phyloP scores from a whole-genome alignment of 176 grass and related monocot genomes.

The Stipa capillata region DNA sequence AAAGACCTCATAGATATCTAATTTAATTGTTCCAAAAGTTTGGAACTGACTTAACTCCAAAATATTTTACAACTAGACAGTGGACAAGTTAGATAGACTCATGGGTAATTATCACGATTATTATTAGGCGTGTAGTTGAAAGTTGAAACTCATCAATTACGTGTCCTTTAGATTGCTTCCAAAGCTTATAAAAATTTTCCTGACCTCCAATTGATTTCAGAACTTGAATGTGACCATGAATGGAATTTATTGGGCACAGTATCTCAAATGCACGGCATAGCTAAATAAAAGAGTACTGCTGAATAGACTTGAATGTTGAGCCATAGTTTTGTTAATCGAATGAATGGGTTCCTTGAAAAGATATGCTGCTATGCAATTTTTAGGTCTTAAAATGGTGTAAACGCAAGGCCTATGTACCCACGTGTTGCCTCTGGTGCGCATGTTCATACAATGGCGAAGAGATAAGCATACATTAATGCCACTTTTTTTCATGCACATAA shows the following conservation, averaged over 20 bases:
- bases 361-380: constrained; percentile 30
- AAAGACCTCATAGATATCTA: background rate
- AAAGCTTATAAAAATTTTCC: constrained; percentile 27
- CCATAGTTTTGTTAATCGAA: constrained; percentile 38
- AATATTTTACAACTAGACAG: background rate
- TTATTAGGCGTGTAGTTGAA: constrained; percentile 32
- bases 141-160: constrained; percentile 20
- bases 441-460: constrained; percentile 44
- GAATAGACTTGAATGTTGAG: constrained; percentile 53
- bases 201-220: constrained; percentile 32
- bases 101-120: constrained; percentile 21
- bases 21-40: background rate
- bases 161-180: constrained; percentile 9
- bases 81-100: background rate
- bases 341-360: constrained; percentile 22
- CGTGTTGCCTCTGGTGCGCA: constrained; percentile 31
- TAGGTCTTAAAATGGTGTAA: constrained; percentile 48
- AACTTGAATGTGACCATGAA: constrained; percentile 69
- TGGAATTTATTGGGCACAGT: constrained; percentile 62
- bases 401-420: constrained; percentile 22
- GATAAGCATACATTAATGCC: constrained; percentile 61
- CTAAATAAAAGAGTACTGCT: constrained; percentile 28
- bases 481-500: constrained; percentile 65
- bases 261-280: constrained; percentile 51
- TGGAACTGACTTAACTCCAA: background rate